A percentile compares a stretch with the other conserved stretches of the same genome.
Evolutionary conservation across 2,329 filamentous ascomycete species (phyloP).

Genomic region (Aspergillus vadensis): DNA sequence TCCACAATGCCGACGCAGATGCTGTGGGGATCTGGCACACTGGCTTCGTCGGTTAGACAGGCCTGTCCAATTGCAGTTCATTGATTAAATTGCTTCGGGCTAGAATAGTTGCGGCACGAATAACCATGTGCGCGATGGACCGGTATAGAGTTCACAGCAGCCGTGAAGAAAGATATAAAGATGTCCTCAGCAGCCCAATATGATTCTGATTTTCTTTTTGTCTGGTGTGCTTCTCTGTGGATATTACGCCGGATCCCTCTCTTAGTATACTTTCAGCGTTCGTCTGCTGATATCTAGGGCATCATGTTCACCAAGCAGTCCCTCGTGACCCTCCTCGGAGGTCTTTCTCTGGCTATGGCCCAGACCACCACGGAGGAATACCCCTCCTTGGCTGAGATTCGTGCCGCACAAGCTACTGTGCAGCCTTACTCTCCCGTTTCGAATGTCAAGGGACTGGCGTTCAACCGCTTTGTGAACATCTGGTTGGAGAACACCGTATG

Average conservation of each 20-base stretch:
- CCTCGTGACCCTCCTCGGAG: conserved; percentile 26
- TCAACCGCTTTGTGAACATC: conserved; percentile 71
- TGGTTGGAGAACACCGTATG: conserved; percentile 75
- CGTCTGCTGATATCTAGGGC: background rate
- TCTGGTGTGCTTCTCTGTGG: background rate
- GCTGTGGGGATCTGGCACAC: background rate
- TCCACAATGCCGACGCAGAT: background rate
- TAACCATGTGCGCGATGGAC: background rate
- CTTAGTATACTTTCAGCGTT: background rate
- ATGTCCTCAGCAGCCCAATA: background rate
- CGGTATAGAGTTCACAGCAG: background rate
- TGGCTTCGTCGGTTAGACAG: background rate
- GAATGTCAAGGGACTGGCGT: conserved; percentile 69
- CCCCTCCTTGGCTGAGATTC: conserved; percentile 30
- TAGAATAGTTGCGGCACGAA: background rate
- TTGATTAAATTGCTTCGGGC: background rate
- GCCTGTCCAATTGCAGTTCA: conserved; percentile 12
- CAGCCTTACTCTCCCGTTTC: conserved; percentile 62
- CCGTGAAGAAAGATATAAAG: background rate
- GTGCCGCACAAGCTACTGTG: conserved; percentile 54
- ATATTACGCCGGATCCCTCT: background rate
- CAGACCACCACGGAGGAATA: conserved; percentile 29
- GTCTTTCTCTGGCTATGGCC: conserved; percentile 21
- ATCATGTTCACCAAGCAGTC: conserved; percentile 24
- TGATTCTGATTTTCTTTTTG: background rate